Percentiles rank a stretch among this genome's conserved stretches.
These are phyloP conservation scores for Hemerocallis citrina DNA, from an alignment of 106 monocot genomes.

Conservation along the genomic window DNA sequence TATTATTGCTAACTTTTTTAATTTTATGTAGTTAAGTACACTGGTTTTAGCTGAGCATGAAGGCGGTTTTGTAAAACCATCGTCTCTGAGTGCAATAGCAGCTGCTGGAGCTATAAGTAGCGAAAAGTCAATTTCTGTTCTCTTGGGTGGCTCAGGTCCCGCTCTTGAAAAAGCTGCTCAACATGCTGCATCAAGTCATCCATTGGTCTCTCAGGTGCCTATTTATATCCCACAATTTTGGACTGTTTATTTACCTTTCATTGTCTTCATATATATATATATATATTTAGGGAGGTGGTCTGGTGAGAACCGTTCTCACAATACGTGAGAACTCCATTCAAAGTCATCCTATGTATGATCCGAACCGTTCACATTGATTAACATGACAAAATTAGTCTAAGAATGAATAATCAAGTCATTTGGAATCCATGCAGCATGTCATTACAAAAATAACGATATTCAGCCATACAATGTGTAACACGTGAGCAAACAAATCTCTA, in stretches of 20 bases:
- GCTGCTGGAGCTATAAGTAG: constrained; percentile 59
- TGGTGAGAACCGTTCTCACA: too few relatives aligned
- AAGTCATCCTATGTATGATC: too few relatives aligned
- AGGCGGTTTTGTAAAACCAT: constrained; percentile 70
- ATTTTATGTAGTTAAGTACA: constrained; percentile 58
- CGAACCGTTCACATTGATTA: too few relatives aligned
- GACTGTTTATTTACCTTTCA: not conserved
- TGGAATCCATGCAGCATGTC: too few relatives aligned
- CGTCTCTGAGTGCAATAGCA: constrained; percentile 75
- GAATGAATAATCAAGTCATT: too few relatives aligned
- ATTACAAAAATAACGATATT: too few relatives aligned
- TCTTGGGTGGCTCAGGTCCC: constrained; percentile 81
- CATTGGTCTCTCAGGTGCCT: constrained; percentile 66
- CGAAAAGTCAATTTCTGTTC: constrained; percentile 71
- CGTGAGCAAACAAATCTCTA: too few relatives aligned
- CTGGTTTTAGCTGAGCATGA: constrained; percentile 89
- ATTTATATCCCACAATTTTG: not conserved
- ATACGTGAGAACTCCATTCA: too few relatives aligned
- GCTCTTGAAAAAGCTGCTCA: constrained; percentile 66
- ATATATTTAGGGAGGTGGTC: too few relatives aligned
- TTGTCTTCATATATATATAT: too few relatives aligned
- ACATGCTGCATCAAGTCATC: constrained; percentile 82
- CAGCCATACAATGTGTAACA: too few relatives aligned
- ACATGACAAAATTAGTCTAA: too few relatives aligned
- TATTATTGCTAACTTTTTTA: not conserved